Evolutionary conservation across 2,329 filamentous ascomycete genomes (phyloP), one percentile per base, ranked within the genome.

Genomic region (Westerdykella aurantiaca): DNA sequence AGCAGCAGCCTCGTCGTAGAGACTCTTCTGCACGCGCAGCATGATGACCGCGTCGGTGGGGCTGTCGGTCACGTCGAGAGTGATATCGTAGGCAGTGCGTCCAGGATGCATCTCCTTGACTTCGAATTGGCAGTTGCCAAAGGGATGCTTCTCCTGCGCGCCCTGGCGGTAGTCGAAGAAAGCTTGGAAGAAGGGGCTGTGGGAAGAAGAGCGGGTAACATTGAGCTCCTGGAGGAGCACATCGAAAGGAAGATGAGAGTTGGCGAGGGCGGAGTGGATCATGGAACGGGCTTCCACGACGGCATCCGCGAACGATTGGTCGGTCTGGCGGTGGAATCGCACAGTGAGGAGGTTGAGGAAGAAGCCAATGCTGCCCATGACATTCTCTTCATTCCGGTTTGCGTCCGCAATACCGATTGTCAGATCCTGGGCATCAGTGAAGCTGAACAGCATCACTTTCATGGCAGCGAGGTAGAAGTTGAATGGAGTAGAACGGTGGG

Each of bases 301-400:
- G 3, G 44, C 34, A 22, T 45, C 37, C 5, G 51, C 7, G 4
- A 60, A 44, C 4, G 38, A 38, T 17, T 14, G n/a, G 37, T 10
- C 31, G 34, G 6, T 23, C 7, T 34, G n/a, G 18, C 49, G 37
- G 1, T 52, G 25, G 44, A 77, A 70, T 1, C 64, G 61, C 1
- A 79, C 38, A 2, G 77, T 68, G 0, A 80, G 56, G 0, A 78
- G 52, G 45, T 80, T 79, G 2, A 79, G 45, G 34, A 73, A 72
- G 34, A 69, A 56, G 1, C 77, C 77, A 1, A 79, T 53, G 2
- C 56, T 75, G 1, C 51, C 42, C 6, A 56, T 44, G 2, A 64
- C 42, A 1, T 61, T 46, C 10, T 43, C 44, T 1, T 74, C 69
- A 0, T 39, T 50, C 1, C 71, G 56, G 39, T 69, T 70, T 1